phyloP scores from a whole-genome alignment of 2,329 filamentous ascomycete genomes.

The Nemania diffusa region DNA sequence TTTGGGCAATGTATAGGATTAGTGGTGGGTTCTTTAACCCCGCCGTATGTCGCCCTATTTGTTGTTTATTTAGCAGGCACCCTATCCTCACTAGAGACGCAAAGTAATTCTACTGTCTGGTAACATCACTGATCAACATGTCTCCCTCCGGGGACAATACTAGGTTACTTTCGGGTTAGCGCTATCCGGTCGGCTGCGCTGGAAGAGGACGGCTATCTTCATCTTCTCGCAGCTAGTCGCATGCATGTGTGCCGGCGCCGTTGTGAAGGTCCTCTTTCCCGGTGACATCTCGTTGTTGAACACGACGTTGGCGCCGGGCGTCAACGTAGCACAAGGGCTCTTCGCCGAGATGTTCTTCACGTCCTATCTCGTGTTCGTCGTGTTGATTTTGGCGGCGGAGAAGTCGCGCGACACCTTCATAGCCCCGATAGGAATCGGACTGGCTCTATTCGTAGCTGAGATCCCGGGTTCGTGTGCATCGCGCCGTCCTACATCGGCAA shows the following conservation, averaged over 20 bases:
- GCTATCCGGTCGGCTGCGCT: slow-evolving; percentile 60
- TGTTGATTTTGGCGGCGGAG: slow-evolving; percentile 73
- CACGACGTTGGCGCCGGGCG: slow-evolving; percentile 38
- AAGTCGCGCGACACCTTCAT: slow-evolving; percentile 74
- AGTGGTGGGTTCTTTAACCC: slow-evolving; percentile 57
- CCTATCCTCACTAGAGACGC: not conserved
- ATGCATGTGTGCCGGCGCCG: slow-evolving; percentile 64
- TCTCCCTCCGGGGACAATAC: not conserved
- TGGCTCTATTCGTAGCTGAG: slow-evolving; percentile 68
- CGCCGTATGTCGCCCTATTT: slow-evolving; percentile 45
- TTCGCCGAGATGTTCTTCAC: slow-evolving; percentile 73
- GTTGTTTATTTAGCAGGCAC: not conserved
- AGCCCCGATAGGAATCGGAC: slow-evolving; percentile 73
- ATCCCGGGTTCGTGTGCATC: slow-evolving; percentile 48
- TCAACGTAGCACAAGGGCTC: slow-evolving; percentile 58
- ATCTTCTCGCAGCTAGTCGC: slow-evolving; percentile 63
- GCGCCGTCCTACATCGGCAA: not conserved
- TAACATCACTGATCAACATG: slow-evolving; percentile 5
- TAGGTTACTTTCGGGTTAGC: slow-evolving; percentile 63
- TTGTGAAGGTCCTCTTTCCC: slow-evolving; percentile 65
- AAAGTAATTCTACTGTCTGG: not conserved
- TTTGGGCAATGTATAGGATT: slow-evolving; percentile 62
- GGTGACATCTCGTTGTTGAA: slow-evolving; percentile 52
- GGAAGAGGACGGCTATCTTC: slow-evolving; percentile 58
- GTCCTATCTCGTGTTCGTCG: slow-evolving; percentile 66